Evolutionary conservation across 2,329 filamentous ascomycete genomes (phyloP), one percentile per base, ranked within the genome.

Genomic region (Pseudocercospora fuligena): DNA sequence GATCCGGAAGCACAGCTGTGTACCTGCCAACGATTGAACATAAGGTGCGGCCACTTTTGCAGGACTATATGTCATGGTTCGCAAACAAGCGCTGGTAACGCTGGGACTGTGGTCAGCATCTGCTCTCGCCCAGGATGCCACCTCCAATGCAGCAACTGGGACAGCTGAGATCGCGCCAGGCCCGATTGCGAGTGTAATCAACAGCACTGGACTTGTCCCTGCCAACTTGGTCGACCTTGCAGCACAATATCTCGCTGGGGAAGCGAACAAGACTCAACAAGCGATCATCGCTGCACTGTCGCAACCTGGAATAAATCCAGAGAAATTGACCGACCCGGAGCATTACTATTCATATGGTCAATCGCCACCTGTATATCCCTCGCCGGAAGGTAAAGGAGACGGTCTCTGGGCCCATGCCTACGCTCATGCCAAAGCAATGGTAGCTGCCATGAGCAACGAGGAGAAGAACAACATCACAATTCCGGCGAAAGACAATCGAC

Each of bases 381-480:
- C 70, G 14, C 73, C 68, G 25, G 47, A 69, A 63, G 71, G 70
- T 23, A 60, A 62, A 25, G 70, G 73, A 5, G 65, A 69, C 57
- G 72, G 71, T 9, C 57, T 64, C 27, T 82, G 80, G 80, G 75
- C 77, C 29, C 70, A 76, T 56, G 80, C 80, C 9, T 81, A 82
- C 66, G 71, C 72, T n/a, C 78, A 80, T 66, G 80, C 80, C 3
- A 77, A 74, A 40, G 71, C 78, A 11, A 75, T 80, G 14, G 74
- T 82, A 4, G 73, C 76, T 2, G 77, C 79, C 63, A 74, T 82
- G 60, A 79, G 78, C 5, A 67, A 74, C 27, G 68, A 70, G 46
- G 80, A 82, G 46, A 82, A 82, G 72, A 73, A 79, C 36, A 77
- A 76, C 53, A 80, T 82, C 40, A 79, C 80, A 2, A 78, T 77